Evolutionary conservation across 78 protist species (phyloP), one percentile per base, ranked within the genome.

Genomic region (slime mould (Dictyostelium discoideum)): DNA sequence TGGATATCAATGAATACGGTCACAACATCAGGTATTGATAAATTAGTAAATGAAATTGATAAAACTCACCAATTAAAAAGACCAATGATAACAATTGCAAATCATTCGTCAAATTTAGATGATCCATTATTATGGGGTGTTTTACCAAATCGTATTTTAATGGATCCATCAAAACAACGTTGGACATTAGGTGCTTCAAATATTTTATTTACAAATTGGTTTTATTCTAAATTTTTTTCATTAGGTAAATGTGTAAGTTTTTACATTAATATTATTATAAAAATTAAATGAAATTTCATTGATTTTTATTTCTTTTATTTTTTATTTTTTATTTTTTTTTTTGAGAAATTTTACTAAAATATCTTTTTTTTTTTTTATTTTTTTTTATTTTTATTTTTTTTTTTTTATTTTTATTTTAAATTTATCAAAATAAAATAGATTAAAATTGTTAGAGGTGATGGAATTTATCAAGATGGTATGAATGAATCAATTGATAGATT

Each of bases 121-220:
- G 96, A 92, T n/a, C 96, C 96, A 5, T 46, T 86, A 11, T 54
- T 84, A 20, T 92, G 96, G 96, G 96, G 96, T 20, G 39, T 40
- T 14, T 87, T 89, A 73, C 93, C 93, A 18, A 29, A 16, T 2
- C 14, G 37, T 26, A 79, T 54, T 9, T 16, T 74, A 26, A 79
- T 11, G 22, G 48, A 77, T 14, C 73, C 96, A 18, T 3, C 46
- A 16, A 20, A 39, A 8, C 77, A 50, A 48, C 46, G 96, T 32
- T 92, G 96, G 96, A 92, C 96, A 39, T 46, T 92, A 40, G 96
- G 83, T 73, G 96, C 96, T 0, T 78, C 90, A 29, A 81, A 92
- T 50, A 85, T 92, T n/a, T 40, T 84, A 42, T 92, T 85, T 39
- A 85, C 90, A n/a, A 92, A 92, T 57, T 50, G 32, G 26, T 20